Evolutionary conservation across 257 asterid genomes (phyloP).

Genomic region (Solanum ossicruentum): DNA sequence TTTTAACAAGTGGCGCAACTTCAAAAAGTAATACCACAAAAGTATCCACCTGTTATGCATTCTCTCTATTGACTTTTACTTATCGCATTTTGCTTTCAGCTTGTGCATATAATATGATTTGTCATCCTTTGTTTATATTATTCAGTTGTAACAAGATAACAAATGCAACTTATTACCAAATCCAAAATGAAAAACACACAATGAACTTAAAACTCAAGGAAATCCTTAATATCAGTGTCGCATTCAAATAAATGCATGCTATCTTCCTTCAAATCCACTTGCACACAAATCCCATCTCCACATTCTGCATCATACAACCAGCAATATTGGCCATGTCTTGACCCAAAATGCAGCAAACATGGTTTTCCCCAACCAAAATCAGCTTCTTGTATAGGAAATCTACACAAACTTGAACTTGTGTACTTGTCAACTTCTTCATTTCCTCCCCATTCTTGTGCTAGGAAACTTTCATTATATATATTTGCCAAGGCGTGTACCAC

Average conservation of each 20-base stretch:
- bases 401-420: neutral
- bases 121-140: no score
- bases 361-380: neutral
- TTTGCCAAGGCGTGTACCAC: neutral
- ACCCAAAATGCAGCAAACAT: neutral
- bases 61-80: no score
- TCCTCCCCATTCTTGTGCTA: neutral
- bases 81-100: no score
- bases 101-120: no score
- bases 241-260: neutral
- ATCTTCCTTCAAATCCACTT: neutral
- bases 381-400: neutral
- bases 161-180: no score
- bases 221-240: neutral
- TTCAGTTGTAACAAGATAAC: no score
- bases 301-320: neutral
- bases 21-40: no score
- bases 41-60: no score
- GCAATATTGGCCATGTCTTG: neutral
- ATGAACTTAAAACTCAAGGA: neutral
- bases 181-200: no score
- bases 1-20: no score
- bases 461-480: neutral
- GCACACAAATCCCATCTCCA: neutral
- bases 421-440: neutral